Evolutionary conservation across 805 yeast species (phyloP).

Genomic region (Priceomyces castillae): DNA sequence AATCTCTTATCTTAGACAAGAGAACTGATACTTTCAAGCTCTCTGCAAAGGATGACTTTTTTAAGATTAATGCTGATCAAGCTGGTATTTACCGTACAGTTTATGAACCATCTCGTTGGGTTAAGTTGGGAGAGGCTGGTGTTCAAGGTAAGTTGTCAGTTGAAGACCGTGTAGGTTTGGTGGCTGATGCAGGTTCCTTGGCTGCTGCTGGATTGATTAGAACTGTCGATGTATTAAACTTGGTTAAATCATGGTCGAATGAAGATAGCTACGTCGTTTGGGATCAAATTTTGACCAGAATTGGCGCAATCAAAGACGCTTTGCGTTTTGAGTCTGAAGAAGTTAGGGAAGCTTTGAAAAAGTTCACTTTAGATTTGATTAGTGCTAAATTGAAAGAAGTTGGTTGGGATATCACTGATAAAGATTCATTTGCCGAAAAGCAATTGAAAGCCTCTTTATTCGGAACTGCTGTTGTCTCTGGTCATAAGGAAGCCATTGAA

Average conservation of each 20-base stretch:
- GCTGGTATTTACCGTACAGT: slow-evolving; percentile 75
- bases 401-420: slow-evolving; percentile 62
- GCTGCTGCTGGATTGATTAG: slow-evolving; percentile 69
- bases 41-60: slow-evolving; percentile 44
- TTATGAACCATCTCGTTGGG: slow-evolving; percentile 67
- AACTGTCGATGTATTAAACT: slow-evolving; percentile 56
- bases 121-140: slow-evolving; percentile 61
- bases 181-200: slow-evolving; percentile 74
- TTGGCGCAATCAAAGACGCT: slow-evolving; percentile 49
- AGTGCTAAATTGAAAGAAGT: slow-evolving; percentile 49
- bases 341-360: slow-evolving; percentile 46
- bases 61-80: slow-evolving; percentile 70
- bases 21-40: slow-evolving; percentile 43
- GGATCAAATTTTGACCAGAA: slow-evolving; percentile 54
- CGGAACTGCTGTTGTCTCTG: slow-evolving; percentile 54
- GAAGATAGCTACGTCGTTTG: slow-evolving; percentile 67
- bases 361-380: slow-evolving; percentile 55
- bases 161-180: slow-evolving; percentile 75
- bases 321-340: slow-evolving; percentile 54
- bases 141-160: slow-evolving; percentile 59
- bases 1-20: slow-evolving; percentile 50
- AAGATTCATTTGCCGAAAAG: slow-evolving; percentile 59
- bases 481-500: slow-evolving; percentile 45
- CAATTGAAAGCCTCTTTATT: slow-evolving; percentile 66
- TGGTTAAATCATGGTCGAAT: slow-evolving; percentile 57